Base-by-base conservation (phyloP, 805 yeast genomes). In the Barnettozyma populi region DNA sequence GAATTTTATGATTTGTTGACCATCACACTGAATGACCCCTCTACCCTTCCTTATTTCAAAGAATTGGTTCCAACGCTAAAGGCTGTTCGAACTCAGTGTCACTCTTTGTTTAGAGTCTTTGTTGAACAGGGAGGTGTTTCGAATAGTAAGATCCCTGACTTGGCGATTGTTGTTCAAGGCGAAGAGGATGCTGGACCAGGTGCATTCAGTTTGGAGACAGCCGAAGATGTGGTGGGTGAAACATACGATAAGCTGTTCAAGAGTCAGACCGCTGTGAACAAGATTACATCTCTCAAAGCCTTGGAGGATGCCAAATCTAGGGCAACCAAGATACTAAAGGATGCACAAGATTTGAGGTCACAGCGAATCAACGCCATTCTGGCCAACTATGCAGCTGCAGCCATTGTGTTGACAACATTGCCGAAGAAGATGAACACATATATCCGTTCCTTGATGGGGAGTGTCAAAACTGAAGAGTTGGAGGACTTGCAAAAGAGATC, bases 101-200 rank as follows among this genome's bases (percentile, higher is more conserved):
- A 86, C 57, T 89, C 92, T 44, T 66, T 94, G 45, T 78, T 90
- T 53, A 81, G 84, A 46, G 80, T 89, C 1, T 87, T 94, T 65
- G 78, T 82, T 36, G 89, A 84, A 43, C 78, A 74, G 29, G 97
- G 92, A 5, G 85, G 84, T 63, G 65, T 92, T 19, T 74, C 92
- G 1, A 76, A 80, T 11, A 71, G 76, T 19, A 84, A 83, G 60
- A 64, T 89, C 5, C 97, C 97, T 0, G 86, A 82, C 46, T 65
- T 94, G 18, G 94, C 99, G 0, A 82, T 90, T 5, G 81, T 90
- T 9, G 97, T 92, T 4, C 92, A 90, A 64, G 99, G 99, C 32
- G 98, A 94, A 61, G 73, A 80, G 1, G 95, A 87, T 50, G 96
- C 97, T 2, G 97, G 97, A 2, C 89, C 95, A 1, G 90, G 84